Evolutionary conservation across 352 stramenopile species (phyloP).

Genomic region (Thraustotheca clavata): DNA sequence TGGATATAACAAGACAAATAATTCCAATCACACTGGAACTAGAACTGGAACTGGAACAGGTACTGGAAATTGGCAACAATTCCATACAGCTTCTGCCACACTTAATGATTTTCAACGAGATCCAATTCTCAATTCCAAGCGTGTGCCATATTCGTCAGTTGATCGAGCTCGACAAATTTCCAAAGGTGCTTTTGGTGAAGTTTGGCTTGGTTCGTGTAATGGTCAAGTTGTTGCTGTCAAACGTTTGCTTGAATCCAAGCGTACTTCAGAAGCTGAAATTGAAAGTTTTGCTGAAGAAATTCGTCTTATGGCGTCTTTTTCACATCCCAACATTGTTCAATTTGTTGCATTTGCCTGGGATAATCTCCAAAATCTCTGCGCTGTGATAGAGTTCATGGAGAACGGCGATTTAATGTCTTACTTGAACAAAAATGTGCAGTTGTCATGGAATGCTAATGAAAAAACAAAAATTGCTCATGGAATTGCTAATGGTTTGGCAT

Average conservation of each 20-base stretch:
- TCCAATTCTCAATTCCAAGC: conserved; percentile 34
- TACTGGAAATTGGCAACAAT: not conserved
- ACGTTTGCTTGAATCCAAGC: conserved; percentile 68
- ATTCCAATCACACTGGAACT: conserved; percentile 2
- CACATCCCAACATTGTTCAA: conserved; percentile 66
- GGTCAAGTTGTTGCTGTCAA: conserved; percentile 70
- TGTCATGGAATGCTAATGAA: conserved; percentile 28
- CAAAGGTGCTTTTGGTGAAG: conserved; percentile 69
- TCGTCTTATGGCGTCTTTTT: conserved; percentile 51
- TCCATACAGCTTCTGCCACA: conserved; percentile 28
- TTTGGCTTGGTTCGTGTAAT: conserved; percentile 76
- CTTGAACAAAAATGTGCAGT: not conserved
- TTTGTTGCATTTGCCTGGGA: conserved; percentile 66
- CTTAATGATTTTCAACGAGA: conserved; percentile 67
- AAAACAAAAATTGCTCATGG: conserved; percentile 23
- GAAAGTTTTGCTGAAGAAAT: conserved; percentile 75
- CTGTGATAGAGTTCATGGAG: conserved; percentile 71
- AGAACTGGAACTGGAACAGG: not conserved
- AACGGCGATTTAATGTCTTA: conserved; percentile 45
- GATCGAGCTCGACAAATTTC: conserved; percentile 70
- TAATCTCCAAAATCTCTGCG: conserved; percentile 45
- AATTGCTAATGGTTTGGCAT: conserved; percentile 38
- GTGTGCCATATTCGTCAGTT: conserved; percentile 62
- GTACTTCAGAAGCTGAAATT: conserved; percentile 43
- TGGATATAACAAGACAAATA: conserved; percentile 13